A percentile compares a stretch with the other conserved stretches of the same genome.
phyloP scores from a whole-genome alignment of 169 alveolate genomes.

The Plasmodium relictum region DNA sequence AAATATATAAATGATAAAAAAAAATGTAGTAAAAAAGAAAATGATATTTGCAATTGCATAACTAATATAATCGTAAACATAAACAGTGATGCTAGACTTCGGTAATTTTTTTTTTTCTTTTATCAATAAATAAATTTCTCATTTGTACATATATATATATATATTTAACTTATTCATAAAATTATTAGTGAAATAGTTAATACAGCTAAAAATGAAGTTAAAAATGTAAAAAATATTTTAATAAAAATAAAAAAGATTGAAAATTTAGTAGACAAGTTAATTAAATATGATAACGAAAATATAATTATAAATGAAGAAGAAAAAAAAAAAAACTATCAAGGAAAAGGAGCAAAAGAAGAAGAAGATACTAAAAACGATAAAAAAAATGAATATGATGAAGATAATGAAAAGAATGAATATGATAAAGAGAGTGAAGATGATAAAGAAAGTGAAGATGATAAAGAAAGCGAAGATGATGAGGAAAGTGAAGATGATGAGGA shows the following conservation, averaged over 20 bases:
- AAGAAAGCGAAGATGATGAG: not conserved
- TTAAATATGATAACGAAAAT: slow-evolving; percentile 44
- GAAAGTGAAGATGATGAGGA: not conserved
- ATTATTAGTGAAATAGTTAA: slow-evolving; percentile 42
- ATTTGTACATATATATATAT: not conserved
- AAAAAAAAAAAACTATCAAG: not conserved
- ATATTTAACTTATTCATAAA: not conserved
- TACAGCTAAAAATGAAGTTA: slow-evolving; percentile 57
- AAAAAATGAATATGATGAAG: not conserved
- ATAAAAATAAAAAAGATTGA: slow-evolving; percentile 47
- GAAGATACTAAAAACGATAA: not conserved
- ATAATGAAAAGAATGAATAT: slow-evolving; percentile 1
- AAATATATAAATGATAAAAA: slow-evolving; percentile 25
- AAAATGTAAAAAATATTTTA: slow-evolving; percentile 34
- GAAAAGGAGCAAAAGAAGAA: not conserved
- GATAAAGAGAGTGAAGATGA: not conserved
- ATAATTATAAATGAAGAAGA: slow-evolving; percentile 11
- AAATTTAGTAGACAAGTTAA: slow-evolving; percentile 47
- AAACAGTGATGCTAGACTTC: slow-evolving; percentile 58
- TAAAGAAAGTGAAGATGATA: too few relatives aligned
- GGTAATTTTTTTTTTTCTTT: slow-evolving; percentile 9
- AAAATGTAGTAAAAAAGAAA: slow-evolving; percentile 18
- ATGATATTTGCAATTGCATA: slow-evolving; percentile 36
- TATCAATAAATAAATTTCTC: not conserved
- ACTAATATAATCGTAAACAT: slow-evolving; percentile 49